phyloP scores from a whole-genome alignment of 352 stramenopile species.

The Elongisporangium undulatum region DNA sequence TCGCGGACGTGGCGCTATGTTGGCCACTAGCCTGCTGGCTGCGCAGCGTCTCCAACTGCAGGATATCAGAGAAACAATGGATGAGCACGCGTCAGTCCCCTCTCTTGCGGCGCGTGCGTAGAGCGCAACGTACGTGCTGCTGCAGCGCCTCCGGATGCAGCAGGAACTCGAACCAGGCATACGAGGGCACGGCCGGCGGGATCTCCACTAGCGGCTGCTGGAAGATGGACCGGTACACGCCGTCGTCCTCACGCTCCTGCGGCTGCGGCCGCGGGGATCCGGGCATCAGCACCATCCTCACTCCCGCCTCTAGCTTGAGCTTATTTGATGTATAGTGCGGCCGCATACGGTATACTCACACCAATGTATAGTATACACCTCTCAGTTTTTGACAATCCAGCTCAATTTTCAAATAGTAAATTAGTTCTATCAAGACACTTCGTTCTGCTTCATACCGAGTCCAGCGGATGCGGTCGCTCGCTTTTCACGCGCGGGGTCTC shows the following conservation, averaged over 20 bases:
- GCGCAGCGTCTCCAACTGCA: slow-evolving; percentile 45
- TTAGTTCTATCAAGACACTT: not conserved
- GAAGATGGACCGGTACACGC: slow-evolving; percentile 82
- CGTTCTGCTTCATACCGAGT: not conserved
- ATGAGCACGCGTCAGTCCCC: not conserved
- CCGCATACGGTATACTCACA: not conserved
- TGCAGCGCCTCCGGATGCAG: slow-evolving; percentile 71
- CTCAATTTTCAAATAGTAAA: not conserved
- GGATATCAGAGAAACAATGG: not conserved
- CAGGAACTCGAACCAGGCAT: slow-evolving; percentile 86
- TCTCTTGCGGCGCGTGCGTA: not conserved
- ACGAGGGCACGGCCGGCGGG: slow-evolving; percentile 53
- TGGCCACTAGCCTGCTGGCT: slow-evolving; percentile 34
- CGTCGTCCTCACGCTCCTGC: slow-evolving; percentile 43
- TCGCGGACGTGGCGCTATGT: slow-evolving; percentile 63
- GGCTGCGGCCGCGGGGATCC: slow-evolving; percentile 47
- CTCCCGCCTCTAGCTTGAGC: not conserved
- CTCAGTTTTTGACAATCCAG: too few species aligned
- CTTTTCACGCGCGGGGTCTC: slow-evolving; percentile 1
- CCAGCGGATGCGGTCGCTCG: not conserved
- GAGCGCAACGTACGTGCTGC: slow-evolving; percentile 43
- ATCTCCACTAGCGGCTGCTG: slow-evolving; percentile 79
- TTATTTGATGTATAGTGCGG: not conserved
- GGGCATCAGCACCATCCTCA: slow-evolving; percentile 58
- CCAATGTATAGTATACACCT: not conserved